phyloP scores from a whole-genome alignment of 2,329 filamentous ascomycete genomes.

The Claviceps monticola region DNA sequence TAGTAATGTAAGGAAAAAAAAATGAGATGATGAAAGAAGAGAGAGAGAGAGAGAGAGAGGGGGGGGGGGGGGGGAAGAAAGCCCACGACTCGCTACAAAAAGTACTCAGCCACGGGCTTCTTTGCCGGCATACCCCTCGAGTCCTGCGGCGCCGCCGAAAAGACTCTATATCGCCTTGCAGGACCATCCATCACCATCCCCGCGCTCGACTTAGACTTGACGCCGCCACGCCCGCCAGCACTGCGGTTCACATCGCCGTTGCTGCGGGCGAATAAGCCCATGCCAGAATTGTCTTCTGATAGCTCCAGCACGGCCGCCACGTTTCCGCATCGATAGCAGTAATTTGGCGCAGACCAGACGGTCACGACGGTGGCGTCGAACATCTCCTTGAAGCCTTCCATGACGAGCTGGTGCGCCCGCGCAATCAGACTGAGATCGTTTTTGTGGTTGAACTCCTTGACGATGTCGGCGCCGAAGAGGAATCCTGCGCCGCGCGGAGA shows the following conservation, averaged over 20 bases:
- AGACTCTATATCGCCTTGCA: constrained; percentile 82
- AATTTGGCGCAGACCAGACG: constrained; percentile 96
- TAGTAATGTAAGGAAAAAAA: no score
- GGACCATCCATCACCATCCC: constrained; percentile 46
- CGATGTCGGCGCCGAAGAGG: constrained; percentile 88
- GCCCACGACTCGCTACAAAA: constrained; percentile 40
- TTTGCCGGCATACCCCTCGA: constrained; percentile 96
- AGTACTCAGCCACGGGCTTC: constrained; percentile 96
- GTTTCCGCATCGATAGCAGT: constrained; percentile 92
- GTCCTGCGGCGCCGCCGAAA: constrained; percentile 93
- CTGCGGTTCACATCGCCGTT: constrained; percentile 55
- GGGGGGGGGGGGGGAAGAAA: not conserved
- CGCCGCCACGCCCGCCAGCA: constrained; percentile 34
- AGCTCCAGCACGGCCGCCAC: constrained; percentile 91
- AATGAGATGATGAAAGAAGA: not conserved
- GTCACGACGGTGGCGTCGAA: constrained; percentile 93
- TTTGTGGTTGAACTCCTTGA: constrained; percentile 87
- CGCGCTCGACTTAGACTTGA: constrained; percentile 33
- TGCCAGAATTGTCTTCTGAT: constrained; percentile 70
- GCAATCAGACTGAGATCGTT: constrained; percentile 90
- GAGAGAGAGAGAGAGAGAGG: not conserved
- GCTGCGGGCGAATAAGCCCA: constrained; percentile 54
- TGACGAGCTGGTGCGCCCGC: constrained; percentile 90
- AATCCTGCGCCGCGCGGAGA: constrained; percentile 91
- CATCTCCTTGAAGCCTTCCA: constrained; percentile 99